Conservation (phyloP, 2,329 filamentous ascomycete genomes). For the Fusarium domesticum region DNA sequence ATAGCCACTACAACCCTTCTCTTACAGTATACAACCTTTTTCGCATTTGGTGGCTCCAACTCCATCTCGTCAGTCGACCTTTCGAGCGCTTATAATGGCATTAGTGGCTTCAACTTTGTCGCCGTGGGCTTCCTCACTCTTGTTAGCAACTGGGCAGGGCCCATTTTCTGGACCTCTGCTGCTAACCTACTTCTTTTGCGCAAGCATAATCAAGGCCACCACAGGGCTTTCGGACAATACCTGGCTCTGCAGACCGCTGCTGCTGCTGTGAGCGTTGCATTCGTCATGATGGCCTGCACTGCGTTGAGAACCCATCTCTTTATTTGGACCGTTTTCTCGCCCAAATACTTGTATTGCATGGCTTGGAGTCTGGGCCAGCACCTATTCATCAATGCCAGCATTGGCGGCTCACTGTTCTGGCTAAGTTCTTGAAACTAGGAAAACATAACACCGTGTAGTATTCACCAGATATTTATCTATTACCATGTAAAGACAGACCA, state of each 20-base stretch:
- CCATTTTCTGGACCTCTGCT: slow-evolving; percentile 80
- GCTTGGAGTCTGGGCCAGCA: slow-evolving; percentile 86
- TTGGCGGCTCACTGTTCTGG: slow-evolving; percentile 59
- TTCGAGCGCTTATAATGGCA: slow-evolving; percentile 91
- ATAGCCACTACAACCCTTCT: slow-evolving; percentile 70
- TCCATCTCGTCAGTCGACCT: slow-evolving; percentile 94
- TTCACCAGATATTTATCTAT: too few relatives aligned
- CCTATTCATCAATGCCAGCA: slow-evolving; percentile 64
- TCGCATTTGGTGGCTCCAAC: slow-evolving; percentile 86
- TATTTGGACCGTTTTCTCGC: slow-evolving; percentile 98
- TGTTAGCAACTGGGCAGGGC: slow-evolving; percentile 84
- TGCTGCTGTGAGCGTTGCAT: slow-evolving; percentile 59
- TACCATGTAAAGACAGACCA: too few relatives aligned
- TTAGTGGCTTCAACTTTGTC: slow-evolving; percentile 75
- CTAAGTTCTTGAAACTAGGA: slow-evolving; percentile 37
- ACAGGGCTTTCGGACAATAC: slow-evolving; percentile 47
- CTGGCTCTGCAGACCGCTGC: slow-evolving; percentile 68
- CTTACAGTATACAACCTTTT: slow-evolving; percentile 80
- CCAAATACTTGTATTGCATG: slow-evolving; percentile 90
- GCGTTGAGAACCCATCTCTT: slow-evolving; percentile 84
- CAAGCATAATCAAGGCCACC: slow-evolving; percentile 26
- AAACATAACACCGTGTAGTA: not conserved
- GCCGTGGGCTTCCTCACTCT: slow-evolving; percentile 83
- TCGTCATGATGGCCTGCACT: slow-evolving; percentile 87
- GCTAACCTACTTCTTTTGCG: slow-evolving; percentile 57